These are phyloP conservation scores for Fusarium concolor DNA, from an alignment of 2,329 filamentous ascomycete species.

Conservation along the genomic window DNA sequence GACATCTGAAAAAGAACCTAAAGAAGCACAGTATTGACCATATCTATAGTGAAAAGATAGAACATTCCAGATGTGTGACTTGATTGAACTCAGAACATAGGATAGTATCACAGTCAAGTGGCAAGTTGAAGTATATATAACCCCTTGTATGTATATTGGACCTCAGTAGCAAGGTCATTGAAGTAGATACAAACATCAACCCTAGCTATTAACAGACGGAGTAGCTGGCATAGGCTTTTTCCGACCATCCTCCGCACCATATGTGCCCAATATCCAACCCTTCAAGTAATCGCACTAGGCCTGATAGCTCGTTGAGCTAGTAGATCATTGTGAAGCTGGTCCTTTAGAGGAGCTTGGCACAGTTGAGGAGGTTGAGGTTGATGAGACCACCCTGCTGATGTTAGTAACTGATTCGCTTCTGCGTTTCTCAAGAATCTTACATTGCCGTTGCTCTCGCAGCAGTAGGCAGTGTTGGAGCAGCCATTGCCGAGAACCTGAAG, in stretches of 20 bases:
- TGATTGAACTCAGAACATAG: too few relatives aligned
- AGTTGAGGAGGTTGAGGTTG: conserved; percentile 27
- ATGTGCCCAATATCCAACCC: not conserved
- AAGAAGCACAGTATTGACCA: too few relatives aligned
- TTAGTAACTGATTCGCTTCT: not conserved
- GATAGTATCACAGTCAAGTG: not conserved
- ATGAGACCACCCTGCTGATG: not conserved
- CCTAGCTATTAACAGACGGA: not conserved
- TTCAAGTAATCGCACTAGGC: not conserved
- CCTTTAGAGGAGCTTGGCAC: not conserved
- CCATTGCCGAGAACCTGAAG: conserved; percentile 19
- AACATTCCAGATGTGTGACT: too few relatives aligned
- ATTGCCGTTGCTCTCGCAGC: not conserved
- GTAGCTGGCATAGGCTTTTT: conserved; percentile 13
- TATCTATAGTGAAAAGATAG: too few relatives aligned
- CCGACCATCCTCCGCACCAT: not conserved
- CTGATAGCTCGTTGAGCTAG: too few relatives aligned
- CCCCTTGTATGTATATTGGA: not conserved
- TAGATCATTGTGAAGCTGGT: not conserved
- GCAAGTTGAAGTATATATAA: not conserved
- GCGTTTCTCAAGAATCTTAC: conserved; percentile 4
- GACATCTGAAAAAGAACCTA: too few relatives aligned
- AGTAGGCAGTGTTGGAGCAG: conserved; percentile 9
- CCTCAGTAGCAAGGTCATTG: not conserved
- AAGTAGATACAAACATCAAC: conserved; percentile 5